Percentiles rank a stretch among this genome's conserved stretches.
Evolutionary conservation across 306 rosid genomes (phyloP).

Genomic region (Aeschynomene evenia): DNA sequence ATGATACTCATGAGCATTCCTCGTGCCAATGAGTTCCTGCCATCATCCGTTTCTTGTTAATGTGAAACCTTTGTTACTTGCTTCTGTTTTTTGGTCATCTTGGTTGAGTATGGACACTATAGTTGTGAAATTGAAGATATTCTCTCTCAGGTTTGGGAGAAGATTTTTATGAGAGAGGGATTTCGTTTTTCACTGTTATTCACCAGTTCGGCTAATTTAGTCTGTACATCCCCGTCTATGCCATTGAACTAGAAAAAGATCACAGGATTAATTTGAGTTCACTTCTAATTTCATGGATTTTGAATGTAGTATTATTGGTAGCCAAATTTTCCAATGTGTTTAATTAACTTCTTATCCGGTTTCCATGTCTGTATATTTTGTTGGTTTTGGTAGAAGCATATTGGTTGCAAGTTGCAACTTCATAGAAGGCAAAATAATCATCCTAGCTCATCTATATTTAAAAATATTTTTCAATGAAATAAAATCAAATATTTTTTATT

Average conservation of each 20-base stretch:
- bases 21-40: not conserved
- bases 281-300: not conserved
- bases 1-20: not conserved
- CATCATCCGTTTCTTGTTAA: slow-evolving; percentile 1
- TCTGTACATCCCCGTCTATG: slow-evolving; percentile 12
- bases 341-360: not conserved
- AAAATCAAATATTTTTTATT: too few species aligned
- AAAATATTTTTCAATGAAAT: too few species aligned
- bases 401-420: slow-evolving; percentile 19
- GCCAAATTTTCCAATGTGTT: not conserved
- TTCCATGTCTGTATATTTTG: not conserved
- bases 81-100: slow-evolving; percentile 6
- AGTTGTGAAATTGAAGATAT: slow-evolving; percentile 1
- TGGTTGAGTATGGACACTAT: not conserved
- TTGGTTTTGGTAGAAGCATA: not conserved
- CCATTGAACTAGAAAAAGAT: not conserved
- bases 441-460: too few species aligned
- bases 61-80: slow-evolving; percentile 8
- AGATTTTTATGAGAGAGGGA: slow-evolving; percentile 12
- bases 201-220: not conserved
- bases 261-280: not conserved
- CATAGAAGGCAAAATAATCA: too few species aligned
- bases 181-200: not conserved
- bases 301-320: not conserved
- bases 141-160: not conserved